Base-by-base conservation (phyloP, 2,329 filamentous ascomycete genomes). In the Westerdykella sp. region DNA sequence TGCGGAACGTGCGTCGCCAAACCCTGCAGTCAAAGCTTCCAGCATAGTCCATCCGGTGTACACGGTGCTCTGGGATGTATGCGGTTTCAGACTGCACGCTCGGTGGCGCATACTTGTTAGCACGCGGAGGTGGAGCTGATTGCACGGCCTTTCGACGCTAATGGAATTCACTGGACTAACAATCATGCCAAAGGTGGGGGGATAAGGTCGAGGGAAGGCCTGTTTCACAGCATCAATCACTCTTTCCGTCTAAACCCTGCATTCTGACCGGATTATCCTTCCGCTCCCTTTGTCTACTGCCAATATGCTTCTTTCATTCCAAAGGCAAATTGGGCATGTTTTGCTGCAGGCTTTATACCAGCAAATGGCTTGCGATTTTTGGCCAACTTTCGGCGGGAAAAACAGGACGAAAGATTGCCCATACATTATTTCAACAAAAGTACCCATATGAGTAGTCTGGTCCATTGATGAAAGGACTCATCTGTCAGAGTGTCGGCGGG, bases 201-300 rank as follows among this genome's bases (percentile, higher is more conserved):
- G 49, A 51, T 46, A 51, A 46, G 48, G 59, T 67, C 60, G 62
- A 66, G 57, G 60, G 52, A 54, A 25, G 47, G 46, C 34, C 42
- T 46, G 63, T 66, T 54, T 44, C 57, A 65, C 58, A 22, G 52
- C 55, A 47, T 62, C 62, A 61, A 65, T 62, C 60, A 54, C 50
- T 53, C 48, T 42, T 54, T 45, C 50, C 53, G 55, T 56, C 13
- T 55, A 46, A 55, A 56, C 56, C 56, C 53, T 65, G 59, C 52
- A 54, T 52, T 10, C 42, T 41, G 21, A 45, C 49, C 43, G 36
- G 48, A 40, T 40, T 37, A 31, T 50, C 38, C 46, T 35, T 38
- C 34, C 43, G 40, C 37, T 34, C 25, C 3, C 34, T 45, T 52
- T 56, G 55, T 51, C 42, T 36, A 42, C 41, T 41, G 38, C 34